Base-by-base conservation (phyloP, 2,329 filamentous ascomycete species). In the Acarospora socialis region DNA sequence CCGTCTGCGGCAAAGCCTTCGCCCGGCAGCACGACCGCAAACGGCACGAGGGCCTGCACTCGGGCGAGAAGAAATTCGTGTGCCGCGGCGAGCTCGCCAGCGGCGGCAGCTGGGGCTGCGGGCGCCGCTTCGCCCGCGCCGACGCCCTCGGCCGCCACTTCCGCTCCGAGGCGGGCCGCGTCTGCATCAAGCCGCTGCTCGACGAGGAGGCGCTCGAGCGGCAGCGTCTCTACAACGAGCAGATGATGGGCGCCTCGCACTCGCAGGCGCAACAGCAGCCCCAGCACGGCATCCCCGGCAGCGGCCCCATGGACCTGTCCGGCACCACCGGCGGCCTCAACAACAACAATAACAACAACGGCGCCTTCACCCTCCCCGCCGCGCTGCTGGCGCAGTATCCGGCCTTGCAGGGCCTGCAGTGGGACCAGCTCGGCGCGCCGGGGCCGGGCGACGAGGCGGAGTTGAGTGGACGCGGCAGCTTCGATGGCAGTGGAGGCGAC, bases 61-160 rank as follows among this genome's bases (percentile, higher is more conserved):
- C 82, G 0, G 90, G 90, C 24, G 90, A 98, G 60, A 98, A 95
- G 71, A 95, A 93, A 51, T 98, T 95, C 52, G 81, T 95, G 5
- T 98, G 90, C 59, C 84, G 83, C 44, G 90, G 90, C 32, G 81
- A 86, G 36, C 72, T 98, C 30, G 86, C 87, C 44, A 73, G 73
- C 2, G 76, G 77, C 28, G 77, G 77, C 4, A 73, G 80, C 43
- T 98, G 90, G 90, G 90, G 90, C 13, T 98, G 90, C 45, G 83
- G 83, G 3, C 72, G 90, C 39, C 73, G 86, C 7, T 98, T 98
- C 54, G 90, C 90, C 10, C 81, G 90, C 45, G 90, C 90, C 4
- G 90, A 98, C 60, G 90, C 90, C 4, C 66, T 98, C 2, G 90
- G 90, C 2, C 73, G 86, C 7, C 90, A 94, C 59, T 98, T 98